Evolutionary conservation across 2,329 filamentous ascomycete species (phyloP), one percentile per base, ranked within the genome.

Genomic region (Furcasterigmium sp.): DNA sequence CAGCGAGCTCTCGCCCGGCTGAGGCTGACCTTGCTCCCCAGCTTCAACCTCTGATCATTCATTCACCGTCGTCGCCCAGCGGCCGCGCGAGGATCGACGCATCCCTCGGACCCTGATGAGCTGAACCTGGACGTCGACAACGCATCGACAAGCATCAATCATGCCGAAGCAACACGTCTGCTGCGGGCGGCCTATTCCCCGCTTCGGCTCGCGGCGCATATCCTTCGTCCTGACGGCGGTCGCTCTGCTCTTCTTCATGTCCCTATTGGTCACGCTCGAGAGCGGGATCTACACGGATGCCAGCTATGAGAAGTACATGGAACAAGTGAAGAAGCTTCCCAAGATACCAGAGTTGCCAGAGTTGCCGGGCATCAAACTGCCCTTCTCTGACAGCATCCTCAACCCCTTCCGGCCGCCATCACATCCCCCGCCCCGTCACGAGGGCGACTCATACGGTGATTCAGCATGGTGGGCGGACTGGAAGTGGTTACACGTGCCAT

Each of bases 381-480:
- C 68, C 26, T 50, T 69, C 23, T 68, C 71, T 39, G 75, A 68
- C 56, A 76, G 64, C 53, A 67, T 69, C 17, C 64, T 77, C 51
- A 84, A 84, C 52, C 85, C 83, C 0, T 91, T 91, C 61, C 75
- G 77, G 32, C 76, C 78, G 32, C 76, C 82, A 17, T 76, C 81
- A 10, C 88, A 94, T 60, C 77, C 81, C 47, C 85, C 86, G 15
- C 79, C 84, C 3, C 76, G 82, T 42, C 85, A 91, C 61, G 79
- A 81, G 50, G 88, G 91, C 61, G 91, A 87, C 58, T 86, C 85
- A 5, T 83, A 79, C 58, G 85, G 84, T 39, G 86, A 85, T 48
- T 83, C 85, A 26, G 83, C 82, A 46, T 97, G 91, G 91, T 87
- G 89, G 65, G 83, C 80, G 50, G 84, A 95, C 62, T 94, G 85